Percentiles rank a stretch among this genome's conserved stretches.
These are phyloP conservation scores for Aspergillus sclerotiicarbonarius DNA, from an alignment of 495 filamentous ascomycete species.

Conservation along the genomic window DNA sequence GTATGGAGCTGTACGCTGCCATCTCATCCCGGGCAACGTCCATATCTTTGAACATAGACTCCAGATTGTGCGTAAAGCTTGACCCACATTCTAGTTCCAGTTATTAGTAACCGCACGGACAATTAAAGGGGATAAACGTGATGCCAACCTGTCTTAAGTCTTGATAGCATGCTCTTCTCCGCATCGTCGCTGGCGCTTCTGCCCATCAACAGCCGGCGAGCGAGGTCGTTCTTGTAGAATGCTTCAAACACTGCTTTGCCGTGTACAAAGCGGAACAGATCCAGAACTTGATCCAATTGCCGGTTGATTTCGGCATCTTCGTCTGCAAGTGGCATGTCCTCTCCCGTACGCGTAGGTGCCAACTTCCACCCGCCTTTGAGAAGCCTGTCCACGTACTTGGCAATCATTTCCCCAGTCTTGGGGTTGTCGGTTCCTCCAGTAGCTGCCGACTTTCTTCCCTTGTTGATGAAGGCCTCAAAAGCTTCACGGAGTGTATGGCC, in stretches of 20 bases:
- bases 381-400: constrained; percentile 90
- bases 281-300: constrained; percentile 86
- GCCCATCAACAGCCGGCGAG: constrained; percentile 81
- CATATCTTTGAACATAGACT: constrained; percentile 99
- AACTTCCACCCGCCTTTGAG: constrained; percentile 84
- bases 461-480: constrained; percentile 89
- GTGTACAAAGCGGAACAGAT: constrained; percentile 94
- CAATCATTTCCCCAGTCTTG: constrained; percentile 97
- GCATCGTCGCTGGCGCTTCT: constrained; percentile 92
- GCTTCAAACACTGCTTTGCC: constrained; percentile 98
- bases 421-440: constrained; percentile 78
- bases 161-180: constrained; percentile 88
- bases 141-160: constrained; percentile 70
- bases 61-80: constrained; percentile 91
- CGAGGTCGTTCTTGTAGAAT: constrained; percentile 97
- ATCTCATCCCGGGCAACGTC: constrained; percentile 87
- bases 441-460: constrained; percentile 61
- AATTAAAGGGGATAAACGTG: neutral
- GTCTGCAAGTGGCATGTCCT: constrained; percentile 62
- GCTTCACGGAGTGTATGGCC: constrained; percentile 75
- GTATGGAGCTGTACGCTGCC: constrained; percentile 63
- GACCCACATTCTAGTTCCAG: constrained; percentile 72
- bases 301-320: constrained; percentile 87
- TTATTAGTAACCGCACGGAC: constrained; percentile 5
- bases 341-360: constrained; percentile 42